Conservation (phyloP, 1,284 basidiomycete genomes). For the Anthracocystis setariae region DNA sequence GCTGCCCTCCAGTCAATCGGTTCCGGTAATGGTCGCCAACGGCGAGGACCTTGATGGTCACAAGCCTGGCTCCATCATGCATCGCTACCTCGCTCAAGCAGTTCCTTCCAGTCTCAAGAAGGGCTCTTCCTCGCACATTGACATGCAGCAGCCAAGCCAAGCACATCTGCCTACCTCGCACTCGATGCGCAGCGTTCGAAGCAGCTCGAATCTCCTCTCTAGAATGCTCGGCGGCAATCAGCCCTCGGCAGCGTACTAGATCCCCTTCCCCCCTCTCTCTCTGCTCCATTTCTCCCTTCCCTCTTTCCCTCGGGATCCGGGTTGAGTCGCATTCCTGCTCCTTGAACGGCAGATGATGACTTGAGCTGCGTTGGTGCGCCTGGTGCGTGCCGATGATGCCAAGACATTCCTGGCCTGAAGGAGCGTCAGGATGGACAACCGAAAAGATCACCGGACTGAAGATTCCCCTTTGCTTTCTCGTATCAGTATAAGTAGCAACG, state of each 20-base stretch:
- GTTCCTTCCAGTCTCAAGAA: constrained; percentile 58
- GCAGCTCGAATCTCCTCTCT: constrained; percentile 57
- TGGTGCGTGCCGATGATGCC: constrained; percentile 18
- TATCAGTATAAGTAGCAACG: constrained; percentile 15
- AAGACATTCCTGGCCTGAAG: background rate
- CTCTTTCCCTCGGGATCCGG: constrained; percentile 39
- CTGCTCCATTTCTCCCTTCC: constrained; percentile 14
- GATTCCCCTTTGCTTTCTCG: constrained; percentile 7
- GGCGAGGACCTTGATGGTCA: constrained; percentile 35
- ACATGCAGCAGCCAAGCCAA: constrained; percentile 53
- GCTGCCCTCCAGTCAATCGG: constrained; percentile 32
- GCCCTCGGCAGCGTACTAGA: constrained; percentile 45
- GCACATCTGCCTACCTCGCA: constrained; percentile 36
- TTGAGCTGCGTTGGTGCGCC: constrained; percentile 16
- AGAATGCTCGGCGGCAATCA: constrained; percentile 56
- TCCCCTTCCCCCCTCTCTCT: constrained; percentile 4
- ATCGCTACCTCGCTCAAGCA: constrained; percentile 56
- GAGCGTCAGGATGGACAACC: constrained; percentile 29
- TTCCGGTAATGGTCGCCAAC: constrained; percentile 36
- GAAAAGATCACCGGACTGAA: constrained; percentile 36
- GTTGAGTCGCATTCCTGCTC: constrained; percentile 25
- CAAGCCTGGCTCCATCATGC: constrained; percentile 53
- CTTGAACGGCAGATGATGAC: constrained; percentile 6
- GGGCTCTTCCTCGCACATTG: constrained; percentile 47
- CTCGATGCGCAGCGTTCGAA: constrained; percentile 54